These are phyloP conservation scores for Coniochaeta hoffmannii DNA, from an alignment of 2,329 filamentous ascomycete species.

Conservation along the genomic window DNA sequence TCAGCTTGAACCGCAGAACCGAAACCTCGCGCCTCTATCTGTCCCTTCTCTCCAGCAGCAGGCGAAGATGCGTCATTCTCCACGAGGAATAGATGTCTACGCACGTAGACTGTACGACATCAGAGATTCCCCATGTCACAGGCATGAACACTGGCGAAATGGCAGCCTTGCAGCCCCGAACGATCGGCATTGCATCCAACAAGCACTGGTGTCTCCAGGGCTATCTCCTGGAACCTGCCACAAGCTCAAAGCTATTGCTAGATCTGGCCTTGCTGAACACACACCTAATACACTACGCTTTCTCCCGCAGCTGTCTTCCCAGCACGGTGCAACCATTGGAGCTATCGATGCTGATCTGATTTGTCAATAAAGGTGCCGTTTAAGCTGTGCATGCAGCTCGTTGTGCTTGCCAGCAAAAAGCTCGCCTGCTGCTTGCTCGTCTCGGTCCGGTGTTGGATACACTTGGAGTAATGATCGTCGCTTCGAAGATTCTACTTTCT, in stretches of 20 bases:
- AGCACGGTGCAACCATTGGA: not conserved
- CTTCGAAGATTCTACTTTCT: not conserved
- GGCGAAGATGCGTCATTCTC: not conserved
- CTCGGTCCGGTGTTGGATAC: not conserved
- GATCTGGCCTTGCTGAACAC: too few species aligned
- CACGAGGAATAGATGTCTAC: not conserved
- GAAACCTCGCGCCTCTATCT: too few species aligned
- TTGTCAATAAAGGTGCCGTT: not conserved
- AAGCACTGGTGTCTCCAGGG: not conserved
- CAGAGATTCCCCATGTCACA: not conserved
- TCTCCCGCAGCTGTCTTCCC: not conserved
- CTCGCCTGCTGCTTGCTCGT: too few species aligned
- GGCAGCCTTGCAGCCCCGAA: not conserved
- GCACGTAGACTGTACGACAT: not conserved
- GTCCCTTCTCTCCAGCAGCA: too few species aligned
- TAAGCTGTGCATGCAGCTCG: not conserved
- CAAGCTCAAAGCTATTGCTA: not conserved
- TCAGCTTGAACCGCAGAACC: too few species aligned
- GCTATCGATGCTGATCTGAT: not conserved
- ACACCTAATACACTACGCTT: not conserved
- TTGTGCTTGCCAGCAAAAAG: too few species aligned
- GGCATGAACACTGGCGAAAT: not conserved
- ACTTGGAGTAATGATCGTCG: not conserved
- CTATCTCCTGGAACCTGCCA: not conserved
- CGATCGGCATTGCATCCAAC: not conserved